Conservation (phyloP, 257 asterid species). For the Mentha longifolia region DNA sequence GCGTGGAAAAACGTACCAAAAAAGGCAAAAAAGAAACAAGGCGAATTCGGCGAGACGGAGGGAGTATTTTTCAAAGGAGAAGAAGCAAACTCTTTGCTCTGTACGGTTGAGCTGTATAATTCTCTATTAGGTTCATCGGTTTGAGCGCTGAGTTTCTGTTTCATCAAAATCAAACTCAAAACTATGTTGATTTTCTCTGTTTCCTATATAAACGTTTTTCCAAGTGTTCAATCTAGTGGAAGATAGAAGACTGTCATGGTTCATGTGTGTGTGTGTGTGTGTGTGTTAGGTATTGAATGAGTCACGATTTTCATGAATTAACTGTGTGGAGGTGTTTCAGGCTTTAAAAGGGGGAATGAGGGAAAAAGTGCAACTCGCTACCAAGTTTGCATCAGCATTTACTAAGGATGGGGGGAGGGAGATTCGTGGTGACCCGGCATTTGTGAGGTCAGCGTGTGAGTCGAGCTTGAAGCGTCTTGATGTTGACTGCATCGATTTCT, state of each 20-base stretch:
- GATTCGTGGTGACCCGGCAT: slow-evolving; percentile 45
- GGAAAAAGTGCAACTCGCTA: slow-evolving; percentile 50
- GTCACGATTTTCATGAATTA: not conserved
- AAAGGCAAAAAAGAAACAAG: too few species aligned
- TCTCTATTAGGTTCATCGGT: not conserved
- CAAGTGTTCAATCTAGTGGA: not conserved
- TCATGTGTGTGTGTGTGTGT: not conserved
- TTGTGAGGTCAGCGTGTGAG: slow-evolving; percentile 50
- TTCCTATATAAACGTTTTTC: too few species aligned
- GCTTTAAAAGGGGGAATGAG: slow-evolving; percentile 51
- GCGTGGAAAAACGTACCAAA: too few species aligned
- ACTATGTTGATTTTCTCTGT: too few species aligned
- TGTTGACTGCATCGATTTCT: slow-evolving; percentile 51
- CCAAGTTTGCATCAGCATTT: slow-evolving; percentile 44
- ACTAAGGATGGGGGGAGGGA: slow-evolving; percentile 30
- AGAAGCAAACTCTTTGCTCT: too few species aligned
- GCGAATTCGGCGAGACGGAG: too few species aligned
- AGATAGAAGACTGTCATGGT: not conserved
- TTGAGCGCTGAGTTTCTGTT: too few species aligned
- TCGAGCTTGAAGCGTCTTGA: slow-evolving; percentile 58
- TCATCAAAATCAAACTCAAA: too few species aligned
- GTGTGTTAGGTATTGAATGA: not conserved
- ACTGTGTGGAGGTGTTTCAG: slow-evolving; percentile 21
- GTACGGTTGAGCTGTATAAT: too few species aligned
- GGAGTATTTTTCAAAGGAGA: too few species aligned